phyloP scores from a whole-genome alignment of 2,329 filamentous ascomycete species.

The Ophiobolus disseminans region DNA sequence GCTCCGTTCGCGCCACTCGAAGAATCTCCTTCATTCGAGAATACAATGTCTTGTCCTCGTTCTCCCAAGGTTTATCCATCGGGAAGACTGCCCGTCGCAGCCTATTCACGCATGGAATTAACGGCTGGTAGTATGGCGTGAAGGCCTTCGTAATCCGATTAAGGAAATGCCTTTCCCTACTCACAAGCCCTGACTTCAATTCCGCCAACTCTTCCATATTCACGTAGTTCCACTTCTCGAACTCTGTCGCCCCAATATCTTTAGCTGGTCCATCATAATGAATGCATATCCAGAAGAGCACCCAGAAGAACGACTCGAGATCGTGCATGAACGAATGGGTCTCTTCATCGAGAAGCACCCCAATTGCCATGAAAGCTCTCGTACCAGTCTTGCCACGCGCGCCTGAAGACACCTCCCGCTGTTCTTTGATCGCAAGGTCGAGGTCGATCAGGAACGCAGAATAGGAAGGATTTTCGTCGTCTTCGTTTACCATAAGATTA shows the following conservation, averaged over 20 bases:
- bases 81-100: not conserved
- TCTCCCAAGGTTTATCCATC: not conserved
- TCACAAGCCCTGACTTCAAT: not conserved
- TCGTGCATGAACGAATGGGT: constrained; percentile 57
- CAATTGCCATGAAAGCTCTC: constrained; percentile 57
- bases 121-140: no score
- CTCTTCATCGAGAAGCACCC: constrained; percentile 47
- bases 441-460: constrained; percentile 54
- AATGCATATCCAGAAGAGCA: constrained; percentile 56
- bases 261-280: constrained; percentile 45
- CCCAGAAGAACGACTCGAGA: constrained; percentile 59
- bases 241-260: constrained; percentile 26
- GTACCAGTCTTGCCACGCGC: constrained; percentile 54
- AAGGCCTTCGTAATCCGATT: no score
- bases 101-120: no score
- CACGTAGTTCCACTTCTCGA: constrained; percentile 48
- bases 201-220: not conserved
- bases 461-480: constrained; percentile 51
- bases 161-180: constrained; percentile 31
- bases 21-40: constrained; percentile 2
- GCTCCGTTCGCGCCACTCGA: not conserved
- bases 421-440: constrained; percentile 41
- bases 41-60: not conserved
- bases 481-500: constrained; percentile 58
- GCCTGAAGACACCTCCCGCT: constrained; percentile 44